These are phyloP conservation scores for Fusarium neocosmosporiellum DNA, from an alignment of 2,329 filamentous ascomycete genomes.

Conservation along the genomic window DNA sequence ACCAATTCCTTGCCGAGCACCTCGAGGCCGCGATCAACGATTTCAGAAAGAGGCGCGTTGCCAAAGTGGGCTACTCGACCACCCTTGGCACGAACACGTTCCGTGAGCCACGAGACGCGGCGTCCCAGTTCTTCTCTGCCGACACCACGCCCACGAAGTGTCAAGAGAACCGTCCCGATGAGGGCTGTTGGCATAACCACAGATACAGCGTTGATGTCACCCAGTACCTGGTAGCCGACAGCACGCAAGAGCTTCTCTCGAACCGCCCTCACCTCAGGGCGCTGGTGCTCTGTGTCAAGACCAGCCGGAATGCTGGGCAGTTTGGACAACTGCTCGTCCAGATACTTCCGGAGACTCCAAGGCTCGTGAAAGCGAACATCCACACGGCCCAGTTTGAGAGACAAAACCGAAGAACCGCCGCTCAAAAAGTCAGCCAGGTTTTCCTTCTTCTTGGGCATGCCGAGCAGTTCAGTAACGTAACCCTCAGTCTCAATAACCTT, in stretches of 20 bases:
- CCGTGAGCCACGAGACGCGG: conserved; percentile 89
- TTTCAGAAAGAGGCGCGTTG: conserved; percentile 78
- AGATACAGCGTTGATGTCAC: conserved; percentile 94
- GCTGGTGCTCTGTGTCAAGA: conserved; percentile 58
- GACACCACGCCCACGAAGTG: conserved; percentile 89
- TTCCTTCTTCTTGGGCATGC: conserved; percentile 95
- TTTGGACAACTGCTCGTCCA: conserved; percentile 77
- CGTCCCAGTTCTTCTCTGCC: conserved; percentile 87
- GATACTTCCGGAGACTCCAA: conserved; percentile 88
- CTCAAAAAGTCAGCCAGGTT: conserved; percentile 91
- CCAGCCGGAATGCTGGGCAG: conserved; percentile 57
- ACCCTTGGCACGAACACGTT: conserved; percentile 84
- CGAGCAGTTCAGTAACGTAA: conserved; percentile 93
- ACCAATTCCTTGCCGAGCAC: conserved; percentile 92
- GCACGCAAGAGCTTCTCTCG: conserved; percentile 83
- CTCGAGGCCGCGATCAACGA: conserved; percentile 90
- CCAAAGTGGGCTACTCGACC: conserved; percentile 95
- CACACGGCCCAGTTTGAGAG: conserved; percentile 87
- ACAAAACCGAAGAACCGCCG: conserved; percentile 85
- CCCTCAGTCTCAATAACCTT: conserved; percentile 98
- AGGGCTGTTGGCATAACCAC: conserved; percentile 98
- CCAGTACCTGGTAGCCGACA: conserved; percentile 90
- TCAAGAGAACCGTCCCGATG: conserved; percentile 92
- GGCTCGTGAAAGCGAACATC: conserved; percentile 97
- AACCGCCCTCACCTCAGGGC: conserved; percentile 62